These are phyloP conservation scores for Sclerotinia borealis DNA, from an alignment of 2,329 filamentous ascomycete species.

Conservation along the genomic window DNA sequence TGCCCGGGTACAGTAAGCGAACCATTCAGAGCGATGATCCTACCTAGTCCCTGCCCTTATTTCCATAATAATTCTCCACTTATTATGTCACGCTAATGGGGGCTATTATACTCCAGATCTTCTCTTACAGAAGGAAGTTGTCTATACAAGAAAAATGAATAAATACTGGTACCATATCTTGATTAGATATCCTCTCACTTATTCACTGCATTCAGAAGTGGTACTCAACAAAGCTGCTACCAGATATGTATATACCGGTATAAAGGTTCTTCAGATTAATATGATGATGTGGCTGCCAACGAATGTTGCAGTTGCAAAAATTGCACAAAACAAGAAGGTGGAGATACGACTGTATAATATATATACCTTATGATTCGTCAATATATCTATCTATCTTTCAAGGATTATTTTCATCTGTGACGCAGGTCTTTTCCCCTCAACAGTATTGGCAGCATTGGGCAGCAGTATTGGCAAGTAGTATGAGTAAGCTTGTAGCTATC, in stretches of 20 bases:
- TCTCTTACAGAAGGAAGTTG: not conserved
- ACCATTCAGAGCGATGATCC: not conserved
- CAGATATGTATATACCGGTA: no score
- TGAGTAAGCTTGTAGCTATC: no score
- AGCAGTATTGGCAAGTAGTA: not conserved
- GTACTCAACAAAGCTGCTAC: no score
- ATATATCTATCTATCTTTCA: not conserved
- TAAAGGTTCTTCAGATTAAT: no score
- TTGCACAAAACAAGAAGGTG: slow-evolving; percentile 3
- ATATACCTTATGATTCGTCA: not conserved
- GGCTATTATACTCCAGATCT: slow-evolving; percentile 1
- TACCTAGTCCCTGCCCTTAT: not conserved
- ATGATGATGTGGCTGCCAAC: slow-evolving; percentile 9
- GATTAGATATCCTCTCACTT: no score
- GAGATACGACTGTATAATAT: no score
- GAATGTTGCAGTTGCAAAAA: no score
- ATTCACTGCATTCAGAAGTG: no score
- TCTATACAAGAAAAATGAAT: not conserved
- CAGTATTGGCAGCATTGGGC: not conserved
- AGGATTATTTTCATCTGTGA: not conserved
- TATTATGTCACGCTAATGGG: not conserved
- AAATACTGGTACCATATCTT: no score
- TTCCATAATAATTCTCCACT: not conserved
- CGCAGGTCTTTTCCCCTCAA: not conserved
- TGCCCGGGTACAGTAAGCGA: not conserved